Percentiles rank a stretch among this genome's conserved stretches.
Evolutionary conservation across 2,329 filamentous ascomycete genomes (phyloP).

Genomic region (Claviceps lovelessii): DNA sequence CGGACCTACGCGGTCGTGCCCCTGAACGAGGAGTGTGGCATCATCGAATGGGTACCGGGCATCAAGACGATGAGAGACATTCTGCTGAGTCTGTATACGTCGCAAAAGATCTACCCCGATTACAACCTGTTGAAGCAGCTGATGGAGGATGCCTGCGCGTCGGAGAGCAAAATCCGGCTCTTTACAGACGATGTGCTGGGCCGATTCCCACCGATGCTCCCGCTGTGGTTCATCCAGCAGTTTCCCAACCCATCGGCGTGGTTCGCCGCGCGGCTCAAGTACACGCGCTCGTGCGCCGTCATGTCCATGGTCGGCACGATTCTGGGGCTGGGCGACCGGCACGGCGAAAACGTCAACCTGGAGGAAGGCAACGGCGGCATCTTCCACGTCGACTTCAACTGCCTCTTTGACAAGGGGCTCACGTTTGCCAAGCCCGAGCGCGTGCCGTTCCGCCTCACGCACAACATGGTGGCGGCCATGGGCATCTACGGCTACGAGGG

Average conservation of each 20-base stretch:
- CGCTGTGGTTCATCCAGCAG: conserved; percentile 89
- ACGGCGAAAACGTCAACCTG: conserved; percentile 92
- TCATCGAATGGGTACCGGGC: conserved; percentile 97
- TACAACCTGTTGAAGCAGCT: conserved; percentile 50
- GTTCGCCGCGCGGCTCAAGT: conserved; percentile 78
- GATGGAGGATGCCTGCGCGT: conserved; percentile 48
- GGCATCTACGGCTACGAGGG: conserved; percentile 88
- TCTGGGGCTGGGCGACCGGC: conserved; percentile 80
- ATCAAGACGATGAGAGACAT: conserved; percentile 91
- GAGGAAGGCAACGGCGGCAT: conserved; percentile 88
- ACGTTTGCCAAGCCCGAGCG: conserved; percentile 90
- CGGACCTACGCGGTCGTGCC: conserved; percentile 95
- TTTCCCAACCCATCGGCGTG: conserved; percentile 87
- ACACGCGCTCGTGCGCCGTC: conserved; percentile 86
- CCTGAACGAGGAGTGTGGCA: conserved; percentile 90
- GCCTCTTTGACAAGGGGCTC: conserved; percentile 92
- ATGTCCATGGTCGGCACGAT: conserved; percentile 99
- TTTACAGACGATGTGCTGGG: conserved; percentile 54
- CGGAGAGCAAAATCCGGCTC: conserved; percentile 46
- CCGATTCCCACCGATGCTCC: conserved; percentile 68
- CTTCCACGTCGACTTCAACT: conserved; percentile 98
- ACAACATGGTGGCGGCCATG: conserved; percentile 98
- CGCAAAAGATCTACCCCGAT: conserved; percentile 55
- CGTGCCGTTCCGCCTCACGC: conserved; percentile 90
- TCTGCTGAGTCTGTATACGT: conserved; percentile 61